These are phyloP conservation scores for Hirschioporus abietinus DNA, from an alignment of 768 basidiomycete species.

Conservation along the genomic window DNA sequence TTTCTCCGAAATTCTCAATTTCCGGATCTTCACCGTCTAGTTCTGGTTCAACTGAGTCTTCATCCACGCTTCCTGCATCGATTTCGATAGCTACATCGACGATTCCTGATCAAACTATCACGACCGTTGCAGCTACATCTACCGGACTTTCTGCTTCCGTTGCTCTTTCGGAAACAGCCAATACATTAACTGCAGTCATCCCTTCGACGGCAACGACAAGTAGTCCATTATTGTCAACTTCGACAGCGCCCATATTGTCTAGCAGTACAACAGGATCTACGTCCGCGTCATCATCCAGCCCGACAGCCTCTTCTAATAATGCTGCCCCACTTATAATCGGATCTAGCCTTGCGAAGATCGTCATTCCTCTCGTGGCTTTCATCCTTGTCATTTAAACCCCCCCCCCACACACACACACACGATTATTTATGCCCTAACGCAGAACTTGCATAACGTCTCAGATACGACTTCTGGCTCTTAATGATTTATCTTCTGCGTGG, in stretches of 20 bases:
- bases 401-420: no score
- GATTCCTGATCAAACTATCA: constrained; percentile 31
- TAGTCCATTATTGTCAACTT: neutral
- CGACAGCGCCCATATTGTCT: neutral
- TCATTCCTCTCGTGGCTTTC: neutral
- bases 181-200: neutral
- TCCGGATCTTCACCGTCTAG: constrained; percentile 16
- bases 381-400: neutral
- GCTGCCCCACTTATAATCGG: neutral
- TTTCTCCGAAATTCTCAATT: neutral
- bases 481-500: neutral
- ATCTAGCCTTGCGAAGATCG: neutral
- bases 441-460: neutral
- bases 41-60: constrained; percentile 33
- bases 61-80: constrained; percentile 24
- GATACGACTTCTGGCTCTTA: neutral
- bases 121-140: constrained; percentile 14
- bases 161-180: neutral
- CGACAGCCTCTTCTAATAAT: neutral
- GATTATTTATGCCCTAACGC: neutral
- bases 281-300: neutral
- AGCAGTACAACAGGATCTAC: neutral
- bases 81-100: constrained; percentile 25
- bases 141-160: neutral
- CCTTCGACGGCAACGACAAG: neutral